Percentiles rank a stretch among this genome's conserved stretches.
Conservation (phyloP, 805 yeast species). For the Yarrowia sp. region DNA sequence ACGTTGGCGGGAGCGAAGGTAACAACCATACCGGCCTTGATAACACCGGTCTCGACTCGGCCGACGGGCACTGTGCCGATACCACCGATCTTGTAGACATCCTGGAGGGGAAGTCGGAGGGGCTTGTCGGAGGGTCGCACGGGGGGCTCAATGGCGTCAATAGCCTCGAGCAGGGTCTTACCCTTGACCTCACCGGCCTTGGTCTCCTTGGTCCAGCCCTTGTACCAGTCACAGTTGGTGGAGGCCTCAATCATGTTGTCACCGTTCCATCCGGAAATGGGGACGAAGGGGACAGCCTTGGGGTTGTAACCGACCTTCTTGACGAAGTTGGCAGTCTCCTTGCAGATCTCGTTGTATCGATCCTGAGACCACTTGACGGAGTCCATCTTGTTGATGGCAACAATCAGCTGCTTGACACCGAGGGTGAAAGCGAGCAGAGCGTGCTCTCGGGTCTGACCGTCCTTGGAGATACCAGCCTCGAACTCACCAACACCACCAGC, state of each 20-base stretch:
- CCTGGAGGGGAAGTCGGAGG: constrained; percentile 88
- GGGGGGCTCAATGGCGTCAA: constrained; percentile 83
- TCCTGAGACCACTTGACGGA: constrained; percentile 85
- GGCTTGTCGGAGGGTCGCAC: constrained; percentile 84
- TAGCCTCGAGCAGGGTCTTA: constrained; percentile 84
- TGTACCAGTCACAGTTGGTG: constrained; percentile 84
- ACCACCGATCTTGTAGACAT: constrained; percentile 93
- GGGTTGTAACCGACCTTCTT: constrained; percentile 87
- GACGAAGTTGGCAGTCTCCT: constrained; percentile 80
- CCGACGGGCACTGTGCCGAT: constrained; percentile 93
- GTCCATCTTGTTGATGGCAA: constrained; percentile 95
- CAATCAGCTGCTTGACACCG: constrained; percentile 86
- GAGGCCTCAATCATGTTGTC: constrained; percentile 90
- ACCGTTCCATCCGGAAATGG: constrained; percentile 92
- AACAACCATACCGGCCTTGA: constrained; percentile 90
- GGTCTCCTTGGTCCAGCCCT: constrained; percentile 85
- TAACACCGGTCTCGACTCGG: constrained; percentile 90
- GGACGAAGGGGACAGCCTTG: constrained; percentile 84
- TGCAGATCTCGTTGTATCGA: constrained; percentile 78
- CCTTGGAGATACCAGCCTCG: constrained; percentile 95
- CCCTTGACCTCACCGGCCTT: constrained; percentile 74
- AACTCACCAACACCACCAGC: constrained; percentile 94
- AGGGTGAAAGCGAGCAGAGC: constrained; percentile 88
- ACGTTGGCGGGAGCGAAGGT: constrained; percentile 90
- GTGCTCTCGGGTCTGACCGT: constrained; percentile 95